Conservation (phyloP, 1,284 basidiomycete genomes). For the Ustilago trichophora region DNA sequence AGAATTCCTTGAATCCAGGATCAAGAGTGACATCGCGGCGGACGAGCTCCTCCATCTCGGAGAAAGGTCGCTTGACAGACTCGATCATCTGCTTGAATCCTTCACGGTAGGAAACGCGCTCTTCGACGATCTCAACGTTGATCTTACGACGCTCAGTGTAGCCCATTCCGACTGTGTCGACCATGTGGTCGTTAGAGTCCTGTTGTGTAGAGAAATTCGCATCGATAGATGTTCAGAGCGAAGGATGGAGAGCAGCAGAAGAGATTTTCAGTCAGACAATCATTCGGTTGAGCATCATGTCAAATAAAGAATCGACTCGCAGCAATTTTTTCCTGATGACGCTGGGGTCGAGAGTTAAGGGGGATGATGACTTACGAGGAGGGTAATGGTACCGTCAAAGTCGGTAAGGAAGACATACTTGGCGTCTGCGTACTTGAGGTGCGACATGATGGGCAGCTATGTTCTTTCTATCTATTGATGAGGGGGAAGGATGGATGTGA, state of each 20-base stretch:
- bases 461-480: not conserved
- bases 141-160: conserved; percentile 66
- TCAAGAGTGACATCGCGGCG: conserved; percentile 62
- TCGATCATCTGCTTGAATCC: conserved; percentile 65
- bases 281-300: too few relatives aligned
- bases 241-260: not conserved
- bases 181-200: conserved; percentile 67
- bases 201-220: conserved; percentile 3
- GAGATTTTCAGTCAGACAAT: too few relatives aligned
- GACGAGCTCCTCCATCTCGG: conserved; percentile 63
- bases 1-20: conserved; percentile 66
- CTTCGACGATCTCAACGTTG: conserved; percentile 64
- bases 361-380: conserved; percentile 47
- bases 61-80: conserved; percentile 61
- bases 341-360: too few relatives aligned
- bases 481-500: not conserved
- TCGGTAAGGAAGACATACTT: conserved; percentile 65
- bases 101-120: conserved; percentile 62
- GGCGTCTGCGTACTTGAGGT: conserved; percentile 62
- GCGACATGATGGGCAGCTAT: conserved; percentile 43
- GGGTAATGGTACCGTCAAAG: conserved; percentile 64
- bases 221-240: too few relatives aligned
- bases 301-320: too few relatives aligned
- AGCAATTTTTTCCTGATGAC: too few relatives aligned
- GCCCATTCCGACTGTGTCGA: conserved; percentile 65